Evolutionary conservation across 768 basidiomycete genomes (phyloP).

Genomic region (Boletus vinaceobasis): DNA sequence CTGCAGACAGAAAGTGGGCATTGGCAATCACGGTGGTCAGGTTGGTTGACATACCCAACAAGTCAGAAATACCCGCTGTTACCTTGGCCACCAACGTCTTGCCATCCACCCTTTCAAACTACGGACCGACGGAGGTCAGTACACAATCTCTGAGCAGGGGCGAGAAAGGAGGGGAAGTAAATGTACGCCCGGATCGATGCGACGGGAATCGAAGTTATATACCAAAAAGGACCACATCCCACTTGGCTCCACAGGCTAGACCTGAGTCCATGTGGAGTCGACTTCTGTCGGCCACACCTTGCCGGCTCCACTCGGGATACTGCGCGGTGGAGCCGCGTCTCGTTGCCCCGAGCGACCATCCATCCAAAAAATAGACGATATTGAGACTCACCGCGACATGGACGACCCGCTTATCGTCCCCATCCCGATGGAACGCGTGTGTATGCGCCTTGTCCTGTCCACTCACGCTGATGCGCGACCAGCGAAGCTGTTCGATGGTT

Average conservation of each 20-base stretch:
- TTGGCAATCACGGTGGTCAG: not conserved
- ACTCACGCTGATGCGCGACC: constrained; percentile 69
- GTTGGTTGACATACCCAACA: constrained; percentile 56
- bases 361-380: not conserved
- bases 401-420: constrained; percentile 80
- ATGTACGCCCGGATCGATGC: not conserved
- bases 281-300: constrained; percentile 5
- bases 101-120: constrained; percentile 72
- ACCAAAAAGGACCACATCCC: not conserved
- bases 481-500: constrained; percentile 75
- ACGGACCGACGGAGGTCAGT: not conserved
- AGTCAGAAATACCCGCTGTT: constrained; percentile 68
- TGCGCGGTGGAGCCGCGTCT: constrained; percentile 8
- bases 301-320: constrained; percentile 19
- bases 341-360: not conserved
- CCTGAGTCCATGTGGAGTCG: constrained; percentile 20
- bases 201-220: constrained; percentile 13
- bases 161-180: not conserved
- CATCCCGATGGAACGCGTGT: constrained; percentile 85
- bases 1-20: constrained; percentile 34
- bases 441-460: constrained; percentile 51
- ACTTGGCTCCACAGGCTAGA: constrained; percentile 25
- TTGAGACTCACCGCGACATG: constrained; percentile 49
- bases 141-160: not conserved
- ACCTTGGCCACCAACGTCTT: constrained; percentile 60